phyloP scores from a whole-genome alignment of 1,139 yeast genomes.

The Debaryomyces sp. region DNA sequence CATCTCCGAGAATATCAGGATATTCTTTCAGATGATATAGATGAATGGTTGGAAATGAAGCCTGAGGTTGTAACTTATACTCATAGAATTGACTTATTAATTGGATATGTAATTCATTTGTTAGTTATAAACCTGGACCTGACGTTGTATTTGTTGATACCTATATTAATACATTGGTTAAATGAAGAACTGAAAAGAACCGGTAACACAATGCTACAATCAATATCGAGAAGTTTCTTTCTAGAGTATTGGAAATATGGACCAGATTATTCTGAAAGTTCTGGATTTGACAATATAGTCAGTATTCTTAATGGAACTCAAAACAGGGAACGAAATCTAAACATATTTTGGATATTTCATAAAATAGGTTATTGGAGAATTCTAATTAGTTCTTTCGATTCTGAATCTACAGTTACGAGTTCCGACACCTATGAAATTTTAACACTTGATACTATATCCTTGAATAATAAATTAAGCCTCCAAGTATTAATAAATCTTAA shows the following conservation, averaged over 20 bases:
- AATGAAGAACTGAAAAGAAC: constrained; percentile 23
- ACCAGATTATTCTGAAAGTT: constrained; percentile 16
- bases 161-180: constrained; percentile 42
- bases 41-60: constrained; percentile 40
- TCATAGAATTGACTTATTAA: constrained; percentile 27
- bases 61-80: constrained; percentile 24
- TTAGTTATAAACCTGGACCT: constrained; percentile 37
- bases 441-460: constrained; percentile 21
- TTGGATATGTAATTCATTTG: constrained; percentile 40
- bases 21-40: constrained; percentile 36
- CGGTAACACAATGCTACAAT: constrained; percentile 8
- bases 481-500: background rate
- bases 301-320: constrained; percentile 20
- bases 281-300: constrained; percentile 17
- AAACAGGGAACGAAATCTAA: constrained; percentile 12
- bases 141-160: constrained; percentile 33
- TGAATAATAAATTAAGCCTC: constrained; percentile 17
- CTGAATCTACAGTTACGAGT: constrained; percentile 12
- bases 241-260: constrained; percentile 32
- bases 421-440: constrained; percentile 16
- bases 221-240: constrained; percentile 22
- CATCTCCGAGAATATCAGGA: constrained; percentile 23
- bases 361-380: constrained; percentile 35
- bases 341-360: constrained; percentile 33
- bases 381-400: constrained; percentile 19